Conservation (phyloP, 805 yeast genomes). For the Candida sakaeoensis region DNA sequence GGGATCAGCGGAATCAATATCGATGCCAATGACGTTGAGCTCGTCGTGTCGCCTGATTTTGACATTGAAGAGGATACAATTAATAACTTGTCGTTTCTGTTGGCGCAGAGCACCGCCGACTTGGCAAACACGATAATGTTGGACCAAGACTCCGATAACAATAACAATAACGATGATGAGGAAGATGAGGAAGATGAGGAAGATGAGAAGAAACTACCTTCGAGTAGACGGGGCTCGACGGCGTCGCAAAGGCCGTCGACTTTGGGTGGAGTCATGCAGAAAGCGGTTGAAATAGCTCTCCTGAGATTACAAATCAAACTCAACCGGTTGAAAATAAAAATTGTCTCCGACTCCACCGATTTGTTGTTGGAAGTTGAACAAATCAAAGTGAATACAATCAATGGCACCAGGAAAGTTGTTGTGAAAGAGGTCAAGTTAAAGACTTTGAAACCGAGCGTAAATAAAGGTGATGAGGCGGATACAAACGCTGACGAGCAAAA, state of each 20-base stretch:
- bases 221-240: conserved; percentile 12
- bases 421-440: conserved; percentile 38
- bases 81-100: conserved; percentile 42
- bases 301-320: conserved; percentile 55
- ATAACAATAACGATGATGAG: conserved; percentile 7
- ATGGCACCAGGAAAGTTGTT: conserved; percentile 43
- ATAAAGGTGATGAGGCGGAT: conserved; percentile 25
- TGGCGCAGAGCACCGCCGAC: conserved; percentile 73
- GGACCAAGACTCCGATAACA: conserved; percentile 19
- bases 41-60: conserved; percentile 36
- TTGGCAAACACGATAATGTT: conserved; percentile 59
- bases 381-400: conserved; percentile 34
- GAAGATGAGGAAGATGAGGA: conserved; percentile 11
- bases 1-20: conserved; percentile 68
- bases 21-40: conserved; percentile 51
- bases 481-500: not conserved
- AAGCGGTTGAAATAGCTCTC: conserved; percentile 64
- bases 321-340: conserved; percentile 41
- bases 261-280: conserved; percentile 54
- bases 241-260: conserved; percentile 28
- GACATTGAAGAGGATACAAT: conserved; percentile 26
- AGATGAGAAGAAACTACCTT: conserved; percentile 8
- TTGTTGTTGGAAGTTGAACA: conserved; percentile 28
- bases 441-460: conserved; percentile 38
- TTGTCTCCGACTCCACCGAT: conserved; percentile 46